Evolutionary conservation across 73 alveolate genomes (phyloP).

Genomic region (Tetrahymena elliotti): DNA sequence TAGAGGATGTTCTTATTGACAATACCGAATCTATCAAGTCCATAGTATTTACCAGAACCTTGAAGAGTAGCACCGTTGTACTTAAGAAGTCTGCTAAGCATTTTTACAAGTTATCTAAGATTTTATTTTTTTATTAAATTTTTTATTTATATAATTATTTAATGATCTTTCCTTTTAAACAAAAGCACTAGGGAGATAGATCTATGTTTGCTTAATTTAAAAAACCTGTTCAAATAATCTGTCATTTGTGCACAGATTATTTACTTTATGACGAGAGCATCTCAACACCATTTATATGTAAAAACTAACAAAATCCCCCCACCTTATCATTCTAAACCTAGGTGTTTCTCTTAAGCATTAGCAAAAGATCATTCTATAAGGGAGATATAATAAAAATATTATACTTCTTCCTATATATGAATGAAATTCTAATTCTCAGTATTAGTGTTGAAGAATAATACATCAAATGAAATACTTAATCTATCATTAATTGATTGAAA

Average conservation of each 20-base stretch:
- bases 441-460: too few relatives aligned
- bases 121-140: neutral
- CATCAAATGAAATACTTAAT: neutral
- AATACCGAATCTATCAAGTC: conserved; percentile 10
- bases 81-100: neutral
- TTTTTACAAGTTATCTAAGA: neutral
- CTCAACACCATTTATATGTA: neutral
- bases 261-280: neutral
- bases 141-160: neutral
- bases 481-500: neutral
- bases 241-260: neutral
- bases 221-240: neutral
- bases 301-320: neutral
- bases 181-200: neutral
- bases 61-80: neutral
- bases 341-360: neutral
- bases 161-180: neutral
- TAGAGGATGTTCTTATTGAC: conserved; percentile 2
- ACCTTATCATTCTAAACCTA: neutral
- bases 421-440: neutral
- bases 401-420: neutral
- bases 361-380: too few relatives aligned
- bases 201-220: neutral
- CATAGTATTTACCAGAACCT: neutral
- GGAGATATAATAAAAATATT: neutral